phyloP scores from a whole-genome alignment of 345 rosid genomes.

The Citrus mangshanensis region DNA sequence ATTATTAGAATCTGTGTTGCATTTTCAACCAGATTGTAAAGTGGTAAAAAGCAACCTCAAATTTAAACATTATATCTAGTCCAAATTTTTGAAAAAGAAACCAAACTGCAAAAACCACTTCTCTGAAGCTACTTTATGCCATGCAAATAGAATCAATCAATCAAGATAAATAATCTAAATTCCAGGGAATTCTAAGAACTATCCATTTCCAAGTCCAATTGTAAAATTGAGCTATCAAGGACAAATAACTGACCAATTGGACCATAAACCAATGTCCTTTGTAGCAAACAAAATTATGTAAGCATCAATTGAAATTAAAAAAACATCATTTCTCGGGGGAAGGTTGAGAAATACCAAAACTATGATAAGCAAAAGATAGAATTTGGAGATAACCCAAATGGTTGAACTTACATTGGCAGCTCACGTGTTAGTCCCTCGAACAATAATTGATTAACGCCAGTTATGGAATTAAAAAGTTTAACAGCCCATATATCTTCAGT shows the following conservation, averaged over 20 bases:
- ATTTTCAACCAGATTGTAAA: neutral
- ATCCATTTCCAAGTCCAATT: neutral
- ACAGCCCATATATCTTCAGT: slow-evolving; percentile 75
- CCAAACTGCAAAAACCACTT: neutral
- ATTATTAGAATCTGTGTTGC: neutral
- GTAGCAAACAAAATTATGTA: neutral
- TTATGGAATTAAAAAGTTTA: slow-evolving; percentile 60
- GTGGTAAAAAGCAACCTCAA: neutral
- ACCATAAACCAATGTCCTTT: neutral
- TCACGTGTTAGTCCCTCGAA: slow-evolving; percentile 79
- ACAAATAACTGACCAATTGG: slow-evolving; percentile 1
- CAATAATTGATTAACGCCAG: slow-evolving; percentile 61
- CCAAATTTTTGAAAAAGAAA: neutral
- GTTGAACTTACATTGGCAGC: slow-evolving; percentile 63
- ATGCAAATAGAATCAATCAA: neutral
- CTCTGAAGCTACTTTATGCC: neutral
- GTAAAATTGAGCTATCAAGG: neutral
- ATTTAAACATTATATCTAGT: neutral
- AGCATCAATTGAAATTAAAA: neutral
- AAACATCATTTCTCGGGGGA: neutral
- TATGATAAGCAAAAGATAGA: neutral
- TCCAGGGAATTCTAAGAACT: neutral
- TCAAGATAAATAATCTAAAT: neutral
- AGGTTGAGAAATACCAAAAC: neutral
- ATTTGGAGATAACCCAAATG: slow-evolving; percentile 11